Conservation (phyloP, 2,329 filamentous ascomycete species). For the Trichophyton mentagrophytes region DNA sequence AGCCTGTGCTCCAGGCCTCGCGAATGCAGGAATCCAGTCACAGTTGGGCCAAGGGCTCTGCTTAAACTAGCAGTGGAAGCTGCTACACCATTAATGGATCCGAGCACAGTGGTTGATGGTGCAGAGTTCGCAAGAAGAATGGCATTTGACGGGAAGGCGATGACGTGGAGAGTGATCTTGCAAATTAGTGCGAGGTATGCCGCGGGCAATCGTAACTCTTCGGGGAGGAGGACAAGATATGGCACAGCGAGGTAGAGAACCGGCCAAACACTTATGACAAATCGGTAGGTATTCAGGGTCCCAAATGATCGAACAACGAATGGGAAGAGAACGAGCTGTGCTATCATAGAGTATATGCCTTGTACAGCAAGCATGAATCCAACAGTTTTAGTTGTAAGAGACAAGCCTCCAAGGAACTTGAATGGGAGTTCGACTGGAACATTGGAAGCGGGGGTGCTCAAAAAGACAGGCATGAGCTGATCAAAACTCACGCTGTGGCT, state of each 20-base stretch:
- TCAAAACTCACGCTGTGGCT: constrained; percentile 97
- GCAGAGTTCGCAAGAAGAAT: constrained; percentile 84
- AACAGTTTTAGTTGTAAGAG: constrained; percentile 67
- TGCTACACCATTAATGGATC: constrained; percentile 83
- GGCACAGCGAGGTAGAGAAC: constrained; percentile 76
- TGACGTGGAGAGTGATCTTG: constrained; percentile 86
- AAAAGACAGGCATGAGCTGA: constrained; percentile 80
- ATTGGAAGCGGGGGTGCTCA: constrained; percentile 54
- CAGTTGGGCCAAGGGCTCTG: constrained; percentile 73
- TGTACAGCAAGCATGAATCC: constrained; percentile 81
- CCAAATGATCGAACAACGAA: constrained; percentile 63
- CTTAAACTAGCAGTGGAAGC: constrained; percentile 83
- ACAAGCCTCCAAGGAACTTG: constrained; percentile 78
- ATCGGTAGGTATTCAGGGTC: constrained; percentile 66
- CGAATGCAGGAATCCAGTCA: constrained; percentile 76
- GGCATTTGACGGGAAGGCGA: constrained; percentile 80
- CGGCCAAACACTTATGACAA: constrained; percentile 72
- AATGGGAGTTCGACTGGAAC: constrained; percentile 56
- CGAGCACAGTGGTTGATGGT: constrained; percentile 69
- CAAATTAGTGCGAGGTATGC: constrained; percentile 68
- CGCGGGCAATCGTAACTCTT: constrained; percentile 55
- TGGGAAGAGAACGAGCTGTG: constrained; percentile 74
- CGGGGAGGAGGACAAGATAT: constrained; percentile 75
- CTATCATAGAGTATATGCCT: constrained; percentile 76
- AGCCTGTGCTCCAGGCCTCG: constrained; percentile 67